Evolutionary conservation across 169 alveolate genomes (phyloP).

Genomic region (Eimeria acervulina): DNA sequence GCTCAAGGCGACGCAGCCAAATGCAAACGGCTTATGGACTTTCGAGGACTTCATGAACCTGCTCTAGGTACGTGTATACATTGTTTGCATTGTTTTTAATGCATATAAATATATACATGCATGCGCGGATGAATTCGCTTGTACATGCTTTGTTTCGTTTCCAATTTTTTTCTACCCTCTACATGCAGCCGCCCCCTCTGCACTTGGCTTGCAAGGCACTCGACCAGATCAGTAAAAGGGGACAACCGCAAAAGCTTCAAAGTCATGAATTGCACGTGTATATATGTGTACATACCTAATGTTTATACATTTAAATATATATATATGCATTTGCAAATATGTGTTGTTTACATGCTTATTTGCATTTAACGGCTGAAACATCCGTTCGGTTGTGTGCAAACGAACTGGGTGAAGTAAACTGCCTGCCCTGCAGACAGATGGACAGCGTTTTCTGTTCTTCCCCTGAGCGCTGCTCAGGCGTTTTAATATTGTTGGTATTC

Average conservation of each 20-base stretch:
- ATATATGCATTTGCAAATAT: no score
- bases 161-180: no score
- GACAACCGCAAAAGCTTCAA: background rate
- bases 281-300: no score
- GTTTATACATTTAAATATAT: no score
- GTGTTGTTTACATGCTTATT: background rate
- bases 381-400: background rate
- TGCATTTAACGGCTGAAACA: background rate
- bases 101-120: background rate
- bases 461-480: constrained; percentile 9
- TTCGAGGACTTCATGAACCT: constrained; percentile 71
- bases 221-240: background rate
- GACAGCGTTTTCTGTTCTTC: background rate
- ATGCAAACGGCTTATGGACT: constrained; percentile 51
- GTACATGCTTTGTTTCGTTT: no score
- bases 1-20: constrained; percentile 66
- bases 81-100: no score
- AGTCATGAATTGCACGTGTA: background rate
- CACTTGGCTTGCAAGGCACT: background rate
- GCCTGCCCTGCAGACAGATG: constrained; percentile 11
- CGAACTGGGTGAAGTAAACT: background rate
- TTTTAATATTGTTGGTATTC: background rate
- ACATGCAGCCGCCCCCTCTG: no score
- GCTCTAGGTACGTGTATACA: background rate
- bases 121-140: background rate